phyloP scores from a whole-genome alignment of 805 yeast species.

The Nakazawaea anatomiae region DNA sequence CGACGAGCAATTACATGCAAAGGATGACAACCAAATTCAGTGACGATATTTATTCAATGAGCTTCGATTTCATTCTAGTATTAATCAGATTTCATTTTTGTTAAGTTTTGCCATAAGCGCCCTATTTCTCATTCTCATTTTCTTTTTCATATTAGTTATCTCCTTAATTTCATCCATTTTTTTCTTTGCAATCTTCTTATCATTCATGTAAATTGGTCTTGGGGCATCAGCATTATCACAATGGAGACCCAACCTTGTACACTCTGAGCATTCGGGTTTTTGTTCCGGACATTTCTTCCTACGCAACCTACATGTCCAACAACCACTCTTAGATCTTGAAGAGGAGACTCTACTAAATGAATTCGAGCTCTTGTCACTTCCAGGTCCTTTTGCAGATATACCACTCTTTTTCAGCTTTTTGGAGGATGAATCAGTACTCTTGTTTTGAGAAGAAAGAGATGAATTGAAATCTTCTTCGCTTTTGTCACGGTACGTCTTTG shows the following conservation, averaged over 20 bases:
- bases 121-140: conserved; percentile 14
- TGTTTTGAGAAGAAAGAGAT: not conserved
- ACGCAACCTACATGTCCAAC: conserved; percentile 76
- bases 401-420: not conserved
- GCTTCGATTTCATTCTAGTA: not conserved
- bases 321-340: conserved; percentile 49
- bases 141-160: conserved; percentile 33
- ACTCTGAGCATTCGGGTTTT: conserved; percentile 54
- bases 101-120: not conserved
- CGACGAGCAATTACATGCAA: not conserved
- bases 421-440: not conserved
- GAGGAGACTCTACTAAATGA: not conserved
- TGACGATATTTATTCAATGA: not conserved
- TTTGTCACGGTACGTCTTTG: not conserved
- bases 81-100: not conserved
- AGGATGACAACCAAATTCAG: not conserved
- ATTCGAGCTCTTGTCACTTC: conserved; percentile 14
- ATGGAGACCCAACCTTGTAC: conserved; percentile 45
- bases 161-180: conserved; percentile 47
- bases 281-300: conserved; percentile 70
- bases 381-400: not conserved
- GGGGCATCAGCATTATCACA: conserved; percentile 51
- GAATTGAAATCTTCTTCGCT: not conserved
- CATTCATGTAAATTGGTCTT: conserved; percentile 52
- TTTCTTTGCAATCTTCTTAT: conserved; percentile 31